A percentile compares a stretch with the other conserved stretches of the same genome.
phyloP scores from a whole-genome alignment of 176 grass and related monocot genomes.

The Avena eriantha region DNA sequence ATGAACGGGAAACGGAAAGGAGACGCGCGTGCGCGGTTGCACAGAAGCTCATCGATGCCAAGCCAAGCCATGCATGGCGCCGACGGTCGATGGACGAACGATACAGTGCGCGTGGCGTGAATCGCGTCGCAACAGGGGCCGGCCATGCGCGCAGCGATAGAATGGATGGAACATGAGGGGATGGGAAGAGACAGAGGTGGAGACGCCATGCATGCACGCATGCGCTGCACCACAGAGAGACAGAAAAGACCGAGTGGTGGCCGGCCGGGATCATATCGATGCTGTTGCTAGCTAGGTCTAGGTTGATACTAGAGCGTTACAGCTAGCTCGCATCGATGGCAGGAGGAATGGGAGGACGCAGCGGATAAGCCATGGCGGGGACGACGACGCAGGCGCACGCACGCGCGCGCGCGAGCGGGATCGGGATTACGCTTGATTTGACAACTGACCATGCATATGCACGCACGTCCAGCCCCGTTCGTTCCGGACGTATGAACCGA shows the following conservation, averaged over 20 bases:
- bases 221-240: neutral
- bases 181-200: constrained; percentile 10
- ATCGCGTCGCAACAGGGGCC: neutral
- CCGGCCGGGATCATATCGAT: neutral
- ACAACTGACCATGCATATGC: constrained; percentile 1
- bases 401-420: neutral
- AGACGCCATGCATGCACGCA: constrained; percentile 27
- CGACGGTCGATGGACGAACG: neutral
- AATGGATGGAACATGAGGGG: constrained; percentile 9
- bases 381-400: neutral
- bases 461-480: neutral
- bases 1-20: neutral
- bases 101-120: constrained; percentile 9
- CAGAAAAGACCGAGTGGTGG: neutral
- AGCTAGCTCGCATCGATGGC: constrained; percentile 36
- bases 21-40: neutral
- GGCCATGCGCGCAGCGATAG: constrained; percentile 12
- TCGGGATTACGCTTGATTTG: constrained; percentile 10
- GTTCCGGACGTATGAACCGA: neutral
- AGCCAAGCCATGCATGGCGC: neutral
- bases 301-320: neutral
- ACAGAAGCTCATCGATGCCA: neutral
- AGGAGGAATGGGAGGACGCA: constrained; percentile 19
- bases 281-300: neutral
- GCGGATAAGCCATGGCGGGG: neutral